Conservation (phyloP, 495 filamentous ascomycete species). For the Penicillium canariense region DNA sequence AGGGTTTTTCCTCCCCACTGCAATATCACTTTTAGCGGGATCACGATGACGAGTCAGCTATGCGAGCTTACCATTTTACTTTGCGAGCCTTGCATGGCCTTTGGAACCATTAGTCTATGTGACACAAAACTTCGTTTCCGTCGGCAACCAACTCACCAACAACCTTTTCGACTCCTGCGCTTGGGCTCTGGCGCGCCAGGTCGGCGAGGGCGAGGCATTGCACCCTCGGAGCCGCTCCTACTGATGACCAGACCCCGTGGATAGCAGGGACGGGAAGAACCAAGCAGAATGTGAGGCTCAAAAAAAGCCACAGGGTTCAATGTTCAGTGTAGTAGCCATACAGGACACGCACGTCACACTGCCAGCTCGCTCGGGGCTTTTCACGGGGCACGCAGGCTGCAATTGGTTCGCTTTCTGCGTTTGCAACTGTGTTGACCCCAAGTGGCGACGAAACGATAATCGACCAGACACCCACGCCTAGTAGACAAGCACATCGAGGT, state of each 20-base stretch:
- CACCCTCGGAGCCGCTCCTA: constrained; percentile 12
- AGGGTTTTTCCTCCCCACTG: constrained; percentile 73
- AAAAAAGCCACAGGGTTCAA: background rate
- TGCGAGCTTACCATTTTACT: constrained; percentile 65
- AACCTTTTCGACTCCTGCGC: constrained; percentile 76
- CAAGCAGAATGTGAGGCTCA: constrained; percentile 4
- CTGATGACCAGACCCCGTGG: background rate
- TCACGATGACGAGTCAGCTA: background rate
- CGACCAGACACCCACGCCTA: constrained; percentile 40
- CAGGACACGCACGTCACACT: background rate
- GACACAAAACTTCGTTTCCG: no score
- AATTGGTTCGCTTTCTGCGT: constrained; percentile 30
- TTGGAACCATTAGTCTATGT: constrained; percentile 4
- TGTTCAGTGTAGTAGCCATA: constrained; percentile 1
- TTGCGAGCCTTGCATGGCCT: constrained; percentile 86
- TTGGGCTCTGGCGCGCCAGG: constrained; percentile 66
- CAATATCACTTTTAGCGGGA: background rate
- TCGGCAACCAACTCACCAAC: constrained; percentile 61
- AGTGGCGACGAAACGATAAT: constrained; percentile 44
- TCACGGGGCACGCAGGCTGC: constrained; percentile 19
- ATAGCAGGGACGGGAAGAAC: background rate
- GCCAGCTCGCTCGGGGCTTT: background rate
- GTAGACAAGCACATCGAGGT: constrained; percentile 46
- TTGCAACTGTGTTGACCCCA: constrained; percentile 37
- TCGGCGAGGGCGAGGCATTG: constrained; percentile 68